These are phyloP conservation scores for Irpex lacteus DNA, from an alignment of 1,284 basidiomycete genomes.

Conservation along the genomic window DNA sequence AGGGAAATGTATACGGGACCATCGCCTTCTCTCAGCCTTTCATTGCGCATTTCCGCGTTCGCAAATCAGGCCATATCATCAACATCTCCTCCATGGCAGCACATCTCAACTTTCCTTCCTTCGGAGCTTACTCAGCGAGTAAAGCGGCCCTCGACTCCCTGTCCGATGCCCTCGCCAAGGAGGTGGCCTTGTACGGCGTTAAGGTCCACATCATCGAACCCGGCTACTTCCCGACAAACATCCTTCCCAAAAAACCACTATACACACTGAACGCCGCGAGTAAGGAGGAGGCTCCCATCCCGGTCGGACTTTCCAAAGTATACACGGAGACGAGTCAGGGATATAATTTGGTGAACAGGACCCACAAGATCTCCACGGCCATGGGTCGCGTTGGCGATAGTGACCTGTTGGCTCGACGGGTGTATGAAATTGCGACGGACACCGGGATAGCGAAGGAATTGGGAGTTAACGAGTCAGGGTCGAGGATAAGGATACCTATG, in stretches of 20 bases:
- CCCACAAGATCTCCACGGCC: conserved; percentile 9
- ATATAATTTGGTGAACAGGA: conserved; percentile 12
- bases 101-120: conserved; percentile 15
- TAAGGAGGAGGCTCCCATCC: background rate
- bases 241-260: conserved; percentile 18
- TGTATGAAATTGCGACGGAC: conserved; percentile 25
- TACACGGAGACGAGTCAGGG: conserved; percentile 24
- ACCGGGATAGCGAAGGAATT: conserved; percentile 17
- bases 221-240: conserved; percentile 30
- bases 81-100: conserved; percentile 25
- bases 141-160: conserved; percentile 30
- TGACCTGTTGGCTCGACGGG: conserved; percentile 14
- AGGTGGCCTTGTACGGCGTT: conserved; percentile 27
- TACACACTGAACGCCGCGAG: background rate
- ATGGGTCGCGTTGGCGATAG: conserved; percentile 21
- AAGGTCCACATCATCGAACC: conserved; percentile 26
- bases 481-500: conserved; percentile 20
- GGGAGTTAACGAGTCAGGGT: background rate
- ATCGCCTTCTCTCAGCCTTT: conserved; percentile 30
- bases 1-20: conserved; percentile 30
- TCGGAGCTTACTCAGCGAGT: conserved; percentile 25
- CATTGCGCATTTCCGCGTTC: conserved; percentile 25
- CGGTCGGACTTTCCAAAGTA: conserved; percentile 1
- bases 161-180: conserved; percentile 25
- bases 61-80: conserved; percentile 25